Evolutionary conservation across 306 rosid species (phyloP).

Genomic region (Cucurbita argyrosperma): DNA sequence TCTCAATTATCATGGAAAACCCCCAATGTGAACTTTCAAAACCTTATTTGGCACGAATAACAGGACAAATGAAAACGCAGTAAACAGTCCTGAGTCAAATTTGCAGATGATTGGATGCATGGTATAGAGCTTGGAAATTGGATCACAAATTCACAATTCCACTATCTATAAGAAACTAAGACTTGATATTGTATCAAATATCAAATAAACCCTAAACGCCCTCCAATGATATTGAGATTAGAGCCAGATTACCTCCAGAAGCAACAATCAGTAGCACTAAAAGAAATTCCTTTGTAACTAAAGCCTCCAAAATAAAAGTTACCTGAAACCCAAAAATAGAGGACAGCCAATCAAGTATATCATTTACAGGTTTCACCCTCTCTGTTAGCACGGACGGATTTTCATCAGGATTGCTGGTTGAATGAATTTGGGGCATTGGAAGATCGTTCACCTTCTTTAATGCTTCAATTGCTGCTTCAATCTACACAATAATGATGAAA

Average conservation of each 20-base stretch:
- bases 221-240: background rate
- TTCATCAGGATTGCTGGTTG: conserved; percentile 17
- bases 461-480: conserved; percentile 64
- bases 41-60: background rate
- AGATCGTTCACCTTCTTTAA: conserved; percentile 48
- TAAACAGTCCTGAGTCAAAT: background rate
- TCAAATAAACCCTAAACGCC: conserved; percentile 1
- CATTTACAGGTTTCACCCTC: conserved; percentile 50
- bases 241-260: background rate
- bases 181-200: background rate
- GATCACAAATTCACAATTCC: background rate
- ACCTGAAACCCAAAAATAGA: conserved; percentile 90
- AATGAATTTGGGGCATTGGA: conserved; percentile 51
- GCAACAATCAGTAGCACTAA: background rate
- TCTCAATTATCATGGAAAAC: background rate
- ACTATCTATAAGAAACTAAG: background rate
- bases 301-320: conserved; percentile 6
- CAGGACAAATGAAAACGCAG: background rate
- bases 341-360: conserved; percentile 85
- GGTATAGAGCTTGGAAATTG: background rate
- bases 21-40: background rate
- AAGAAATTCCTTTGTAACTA: background rate
- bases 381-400: conserved; percentile 25
- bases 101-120: background rate
- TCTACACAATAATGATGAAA: conserved; percentile 25